Conservation (phyloP, 495 filamentous ascomycete genomes). For the Amorphotheca resinae region DNA sequence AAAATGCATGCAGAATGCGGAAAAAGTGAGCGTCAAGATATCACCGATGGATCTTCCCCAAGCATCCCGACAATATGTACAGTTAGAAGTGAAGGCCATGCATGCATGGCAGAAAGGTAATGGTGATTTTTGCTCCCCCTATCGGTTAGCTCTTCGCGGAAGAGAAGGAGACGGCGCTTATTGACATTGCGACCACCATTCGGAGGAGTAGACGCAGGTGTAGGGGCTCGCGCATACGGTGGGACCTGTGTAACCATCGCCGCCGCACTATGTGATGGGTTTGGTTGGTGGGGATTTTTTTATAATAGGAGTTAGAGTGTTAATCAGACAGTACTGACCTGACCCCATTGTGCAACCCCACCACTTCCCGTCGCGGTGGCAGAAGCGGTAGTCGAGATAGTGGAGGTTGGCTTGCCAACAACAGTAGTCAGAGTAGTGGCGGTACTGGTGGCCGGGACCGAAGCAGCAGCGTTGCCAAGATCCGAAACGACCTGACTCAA, state of each 20-base stretch:
- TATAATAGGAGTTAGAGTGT: too few relatives aligned
- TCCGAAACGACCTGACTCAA: conserved; percentile 19
- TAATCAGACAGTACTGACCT: too few relatives aligned
- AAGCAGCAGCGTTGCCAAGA: not conserved
- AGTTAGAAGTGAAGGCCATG: too few relatives aligned
- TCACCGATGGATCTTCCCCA: too few relatives aligned
- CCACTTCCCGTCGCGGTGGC: not conserved
- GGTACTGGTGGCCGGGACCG: not conserved
- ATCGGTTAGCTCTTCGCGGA: too few relatives aligned
- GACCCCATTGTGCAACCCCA: conserved; percentile 3
- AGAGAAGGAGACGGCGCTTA: not conserved
- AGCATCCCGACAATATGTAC: too few relatives aligned
- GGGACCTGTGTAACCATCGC: conserved; percentile 6
- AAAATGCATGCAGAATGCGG: too few relatives aligned
- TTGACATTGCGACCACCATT: conserved; percentile 8
- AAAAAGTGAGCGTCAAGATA: too few relatives aligned
- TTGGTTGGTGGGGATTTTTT: too few relatives aligned
- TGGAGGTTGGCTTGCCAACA: not conserved
- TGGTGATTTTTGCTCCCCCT: too few relatives aligned
- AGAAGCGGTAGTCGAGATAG: not conserved
- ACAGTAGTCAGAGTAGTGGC: not conserved
- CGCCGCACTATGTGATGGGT: too few relatives aligned
- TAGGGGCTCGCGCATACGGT: conserved; percentile 7
- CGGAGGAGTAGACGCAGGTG: not conserved
- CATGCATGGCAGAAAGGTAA: too few relatives aligned